A percentile compares a stretch with the other conserved stretches of the same genome.
phyloP scores from a whole-genome alignment of 2,329 filamentous ascomycete genomes.

The Aspergillus felis region DNA sequence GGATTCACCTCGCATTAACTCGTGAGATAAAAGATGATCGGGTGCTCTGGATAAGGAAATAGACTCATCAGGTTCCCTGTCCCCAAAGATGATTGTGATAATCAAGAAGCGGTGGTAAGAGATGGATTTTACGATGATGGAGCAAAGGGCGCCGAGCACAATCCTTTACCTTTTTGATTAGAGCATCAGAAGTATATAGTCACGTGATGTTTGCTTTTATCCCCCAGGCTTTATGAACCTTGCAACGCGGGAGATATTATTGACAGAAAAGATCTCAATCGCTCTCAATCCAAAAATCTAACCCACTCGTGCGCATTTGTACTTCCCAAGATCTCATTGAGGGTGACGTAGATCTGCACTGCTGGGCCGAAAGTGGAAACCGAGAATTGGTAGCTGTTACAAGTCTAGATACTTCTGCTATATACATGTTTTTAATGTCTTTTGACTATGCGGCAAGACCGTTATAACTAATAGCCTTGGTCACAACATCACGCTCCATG shows the following conservation, averaged over 20 bases:
- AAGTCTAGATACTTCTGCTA: not conserved
- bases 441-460: not conserved
- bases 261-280: not conserved
- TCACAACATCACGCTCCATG: not conserved
- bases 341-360: not conserved
- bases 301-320: no score
- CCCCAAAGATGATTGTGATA: no score
- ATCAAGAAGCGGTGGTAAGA: no score
- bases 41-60: not conserved
- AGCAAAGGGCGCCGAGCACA: no score
- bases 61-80: not conserved
- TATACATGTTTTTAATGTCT: not conserved
- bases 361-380: not conserved
- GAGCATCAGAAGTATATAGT: not conserved
- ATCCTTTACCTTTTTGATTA: not conserved
- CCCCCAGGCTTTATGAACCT: not conserved
- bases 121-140: no score
- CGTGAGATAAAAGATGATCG: not conserved
- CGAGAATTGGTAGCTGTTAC: not conserved
- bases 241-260: not conserved
- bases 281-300: no score
- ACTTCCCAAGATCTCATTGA: no score
- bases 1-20: conserved; percentile 11
- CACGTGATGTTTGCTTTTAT: not conserved
- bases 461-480: not conserved